Evolutionary conservation across 192 early-diverging fungal species (phyloP).

Genomic region (Entomortierella parvispora): DNA sequence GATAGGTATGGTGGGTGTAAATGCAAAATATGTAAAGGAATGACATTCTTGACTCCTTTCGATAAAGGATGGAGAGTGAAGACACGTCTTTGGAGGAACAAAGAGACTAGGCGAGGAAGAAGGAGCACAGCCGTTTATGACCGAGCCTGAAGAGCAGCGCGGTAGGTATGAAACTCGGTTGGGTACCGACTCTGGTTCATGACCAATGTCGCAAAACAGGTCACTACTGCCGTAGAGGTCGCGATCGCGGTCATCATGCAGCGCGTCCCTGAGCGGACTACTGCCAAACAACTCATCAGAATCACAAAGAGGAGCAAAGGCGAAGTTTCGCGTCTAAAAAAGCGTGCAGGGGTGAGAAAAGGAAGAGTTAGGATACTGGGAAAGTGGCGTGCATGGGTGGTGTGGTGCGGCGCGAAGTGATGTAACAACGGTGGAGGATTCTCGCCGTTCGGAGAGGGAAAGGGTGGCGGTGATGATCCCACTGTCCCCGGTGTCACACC

Average conservation of each 20-base stretch:
- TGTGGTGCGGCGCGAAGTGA: neutral
- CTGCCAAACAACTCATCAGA: conserved; percentile 30
- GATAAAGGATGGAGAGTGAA: neutral
- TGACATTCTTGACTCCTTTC: neutral
- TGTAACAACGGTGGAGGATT: neutral
- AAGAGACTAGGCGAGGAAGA: too few species aligned
- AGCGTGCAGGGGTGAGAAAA: neutral
- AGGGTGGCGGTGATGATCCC: too few species aligned
- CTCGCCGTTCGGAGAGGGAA: too few species aligned
- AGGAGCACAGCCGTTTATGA: too few species aligned
- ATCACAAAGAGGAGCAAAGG: conserved; percentile 30
- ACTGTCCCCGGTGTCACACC: too few species aligned
- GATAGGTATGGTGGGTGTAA: neutral
- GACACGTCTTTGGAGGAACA: neutral
- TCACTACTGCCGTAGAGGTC: conserved; percentile 28
- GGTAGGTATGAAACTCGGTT: conserved; percentile 18
- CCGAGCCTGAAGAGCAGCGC: conserved; percentile 5
- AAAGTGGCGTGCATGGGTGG: neutral
- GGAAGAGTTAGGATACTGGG: neutral
- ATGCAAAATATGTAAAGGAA: neutral
- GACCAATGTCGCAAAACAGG: conserved; percentile 37
- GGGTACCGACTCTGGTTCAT: conserved; percentile 30
- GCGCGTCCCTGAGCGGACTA: conserved; percentile 32
- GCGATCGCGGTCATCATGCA: conserved; percentile 37
- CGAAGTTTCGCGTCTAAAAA: conserved; percentile 22